These are phyloP conservation scores for Sordariomycetes sp. DNA, from an alignment of 2,329 filamentous ascomycete genomes.

Conservation along the genomic window DNA sequence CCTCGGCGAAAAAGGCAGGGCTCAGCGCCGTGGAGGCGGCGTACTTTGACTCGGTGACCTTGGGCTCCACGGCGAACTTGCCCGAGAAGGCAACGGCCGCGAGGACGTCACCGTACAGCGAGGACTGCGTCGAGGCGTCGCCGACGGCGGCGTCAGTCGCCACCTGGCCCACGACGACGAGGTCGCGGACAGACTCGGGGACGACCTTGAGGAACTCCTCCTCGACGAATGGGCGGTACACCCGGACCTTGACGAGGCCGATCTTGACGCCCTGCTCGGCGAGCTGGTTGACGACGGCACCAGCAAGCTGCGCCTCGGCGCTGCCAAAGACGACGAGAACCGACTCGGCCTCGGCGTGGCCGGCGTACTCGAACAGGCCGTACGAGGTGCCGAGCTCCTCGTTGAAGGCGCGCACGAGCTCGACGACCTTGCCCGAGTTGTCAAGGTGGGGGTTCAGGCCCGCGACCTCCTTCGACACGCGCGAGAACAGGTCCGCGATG, in stretches of 20 bases:
- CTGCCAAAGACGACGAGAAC: constrained; percentile 91
- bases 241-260: constrained; percentile 79
- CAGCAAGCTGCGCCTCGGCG: constrained; percentile 73
- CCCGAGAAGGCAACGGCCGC: constrained; percentile 70
- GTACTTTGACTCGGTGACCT: constrained; percentile 81
- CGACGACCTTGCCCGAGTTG: constrained; percentile 56
- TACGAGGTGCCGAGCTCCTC: constrained; percentile 89
- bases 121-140: constrained; percentile 68
- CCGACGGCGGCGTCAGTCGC: constrained; percentile 55
- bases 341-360: constrained; percentile 64
- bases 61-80: constrained; percentile 46
- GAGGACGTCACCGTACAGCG: constrained; percentile 82
- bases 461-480: constrained; percentile 46
- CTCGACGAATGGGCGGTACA: constrained; percentile 92
- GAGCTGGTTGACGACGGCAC: constrained; percentile 65
- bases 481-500: constrained; percentile 55
- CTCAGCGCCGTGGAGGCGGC: constrained; percentile 49
- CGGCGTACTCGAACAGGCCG: constrained; percentile 84
- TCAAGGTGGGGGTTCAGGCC: constrained; percentile 58
- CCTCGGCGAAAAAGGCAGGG: constrained; percentile 36
- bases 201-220: constrained; percentile 80
- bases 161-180: constrained; percentile 87
- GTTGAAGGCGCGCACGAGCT: constrained; percentile 66
- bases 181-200: constrained; percentile 58
- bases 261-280: constrained; percentile 62